Evolutionary conservation across 768 basidiomycete species (phyloP).

Genomic region (Calocybe indica): DNA sequence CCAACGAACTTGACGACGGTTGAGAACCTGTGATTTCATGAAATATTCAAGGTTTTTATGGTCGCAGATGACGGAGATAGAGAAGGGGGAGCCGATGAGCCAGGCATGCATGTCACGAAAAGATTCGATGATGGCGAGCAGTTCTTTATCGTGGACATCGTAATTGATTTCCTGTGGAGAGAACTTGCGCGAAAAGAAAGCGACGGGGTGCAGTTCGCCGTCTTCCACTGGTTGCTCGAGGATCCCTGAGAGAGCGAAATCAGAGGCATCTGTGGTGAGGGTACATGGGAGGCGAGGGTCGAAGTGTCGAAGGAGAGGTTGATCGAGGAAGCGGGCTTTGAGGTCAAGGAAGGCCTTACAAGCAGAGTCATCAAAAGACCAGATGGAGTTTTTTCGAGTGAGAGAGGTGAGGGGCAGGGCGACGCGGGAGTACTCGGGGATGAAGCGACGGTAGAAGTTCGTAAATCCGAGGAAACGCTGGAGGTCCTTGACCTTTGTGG

Average conservation of each 20-base stretch:
- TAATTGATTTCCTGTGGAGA: constrained; percentile 41
- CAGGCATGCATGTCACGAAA: constrained; percentile 27
- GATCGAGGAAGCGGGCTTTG: constrained; percentile 18
- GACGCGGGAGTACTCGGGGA: constrained; percentile 18
- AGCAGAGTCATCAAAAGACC: constrained; percentile 4
- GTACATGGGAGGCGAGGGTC: constrained; percentile 19
- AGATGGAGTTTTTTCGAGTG: constrained; percentile 25
- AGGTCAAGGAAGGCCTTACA: constrained; percentile 16
- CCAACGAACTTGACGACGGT: constrained; percentile 42
- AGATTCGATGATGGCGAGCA: constrained; percentile 38
- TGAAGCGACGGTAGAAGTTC: constrained; percentile 23
- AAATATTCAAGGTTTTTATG: constrained; percentile 43
- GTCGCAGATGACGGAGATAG: constrained; percentile 20
- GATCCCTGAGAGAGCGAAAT: constrained; percentile 25
- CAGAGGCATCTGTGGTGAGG: constrained; percentile 27
- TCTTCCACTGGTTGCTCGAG: constrained; percentile 21
- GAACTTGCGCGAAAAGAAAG: constrained; percentile 26
- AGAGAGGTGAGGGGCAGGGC: constrained; percentile 16
- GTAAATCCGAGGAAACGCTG: constrained; percentile 32
- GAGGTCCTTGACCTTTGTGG: constrained; percentile 17
- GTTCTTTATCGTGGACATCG: constrained; percentile 44
- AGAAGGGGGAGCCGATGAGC: constrained; percentile 19
- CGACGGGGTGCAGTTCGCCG: constrained; percentile 30
- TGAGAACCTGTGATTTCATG: constrained; percentile 30
- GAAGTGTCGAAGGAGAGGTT: constrained; percentile 26